phyloP scores from a whole-genome alignment of 306 rosid species.

The Arachis stenosperma region DNA sequence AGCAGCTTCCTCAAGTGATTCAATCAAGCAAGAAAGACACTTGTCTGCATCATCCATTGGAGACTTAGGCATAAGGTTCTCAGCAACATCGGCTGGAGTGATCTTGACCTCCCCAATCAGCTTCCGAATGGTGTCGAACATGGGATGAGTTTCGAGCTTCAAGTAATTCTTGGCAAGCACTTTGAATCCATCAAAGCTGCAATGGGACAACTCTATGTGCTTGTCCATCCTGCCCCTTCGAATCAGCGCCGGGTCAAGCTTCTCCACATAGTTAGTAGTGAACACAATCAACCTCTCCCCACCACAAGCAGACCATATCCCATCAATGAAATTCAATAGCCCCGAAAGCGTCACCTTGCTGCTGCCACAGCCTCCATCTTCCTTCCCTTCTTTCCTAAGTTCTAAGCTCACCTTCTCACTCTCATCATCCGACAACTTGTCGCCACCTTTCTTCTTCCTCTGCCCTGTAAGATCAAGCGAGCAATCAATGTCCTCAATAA shows the following conservation, averaged over 20 bases:
- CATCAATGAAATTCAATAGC: constrained; percentile 84
- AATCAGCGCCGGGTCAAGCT: constrained; percentile 86
- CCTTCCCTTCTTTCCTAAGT: constrained; percentile 61
- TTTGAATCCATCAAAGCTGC: constrained; percentile 71
- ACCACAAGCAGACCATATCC: constrained; percentile 84
- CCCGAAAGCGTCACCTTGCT: constrained; percentile 93
- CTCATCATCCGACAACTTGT: constrained; percentile 56
- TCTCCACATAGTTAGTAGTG: constrained; percentile 83
- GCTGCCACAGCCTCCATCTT: constrained; percentile 51
- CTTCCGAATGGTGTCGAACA: constrained; percentile 57
- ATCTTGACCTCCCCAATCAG: constrained; percentile 55
- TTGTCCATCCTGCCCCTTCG: constrained; percentile 92
- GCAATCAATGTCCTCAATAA: constrained; percentile 89
- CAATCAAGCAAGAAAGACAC: constrained; percentile 63
- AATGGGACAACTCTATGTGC: constrained; percentile 77
- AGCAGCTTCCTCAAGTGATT: constrained; percentile 56
- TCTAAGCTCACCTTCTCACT: constrained; percentile 41
- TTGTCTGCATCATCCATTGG: constrained; percentile 61
- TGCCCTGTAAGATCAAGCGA: constrained; percentile 93
- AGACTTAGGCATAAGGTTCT: constrained; percentile 86
- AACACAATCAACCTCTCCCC: constrained; percentile 84
- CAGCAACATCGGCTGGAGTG: constrained; percentile 90
- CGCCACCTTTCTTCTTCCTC: constrained; percentile 67
- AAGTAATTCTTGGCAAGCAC: constrained; percentile 78
- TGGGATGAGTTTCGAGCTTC: constrained; percentile 55